Percentiles rank a stretch among this genome's conserved stretches.
Conservation (phyloP, 1,139 yeast genomes). For the Eremothecium gossypii region DNA sequence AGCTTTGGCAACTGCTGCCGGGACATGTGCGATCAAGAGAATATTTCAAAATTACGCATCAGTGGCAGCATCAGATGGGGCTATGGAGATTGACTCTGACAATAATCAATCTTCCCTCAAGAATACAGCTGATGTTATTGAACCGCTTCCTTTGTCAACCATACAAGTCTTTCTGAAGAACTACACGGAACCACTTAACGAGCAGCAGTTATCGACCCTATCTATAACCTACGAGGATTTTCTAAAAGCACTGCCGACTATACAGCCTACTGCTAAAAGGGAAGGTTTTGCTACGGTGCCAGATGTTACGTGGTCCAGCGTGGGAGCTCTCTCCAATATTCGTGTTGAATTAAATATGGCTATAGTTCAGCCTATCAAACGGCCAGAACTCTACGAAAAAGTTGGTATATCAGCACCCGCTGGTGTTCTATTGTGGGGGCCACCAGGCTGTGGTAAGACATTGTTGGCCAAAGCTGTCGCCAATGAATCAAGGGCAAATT, state of each 20-base stretch:
- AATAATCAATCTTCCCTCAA: constrained; percentile 15
- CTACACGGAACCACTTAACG: constrained; percentile 74
- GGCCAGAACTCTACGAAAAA: constrained; percentile 80
- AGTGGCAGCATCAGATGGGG: constrained; percentile 10
- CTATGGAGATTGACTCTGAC: constrained; percentile 39
- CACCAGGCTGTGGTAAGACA: constrained; percentile 98
- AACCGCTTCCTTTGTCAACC: constrained; percentile 41
- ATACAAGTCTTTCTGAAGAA: constrained; percentile 62
- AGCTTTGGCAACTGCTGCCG: constrained; percentile 91
- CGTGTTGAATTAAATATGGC: constrained; percentile 94
- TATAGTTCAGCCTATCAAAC: constrained; percentile 89
- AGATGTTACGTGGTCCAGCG: constrained; percentile 91
- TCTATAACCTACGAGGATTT: constrained; percentile 75
- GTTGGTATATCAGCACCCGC: constrained; percentile 97
- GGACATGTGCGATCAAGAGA: constrained; percentile 87
- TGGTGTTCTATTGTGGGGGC: constrained; percentile 97
- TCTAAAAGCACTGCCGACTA: constrained; percentile 73
- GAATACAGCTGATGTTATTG: constrained; percentile 28
- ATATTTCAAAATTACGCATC: constrained; percentile 45
- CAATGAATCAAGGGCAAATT: constrained; percentile 90
- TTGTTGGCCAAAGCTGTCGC: constrained; percentile 95
- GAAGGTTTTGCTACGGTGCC: constrained; percentile 99
- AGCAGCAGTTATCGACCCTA: constrained; percentile 64
- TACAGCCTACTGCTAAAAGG: constrained; percentile 95
- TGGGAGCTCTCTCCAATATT: constrained; percentile 76